Evolutionary conservation across 2,329 filamentous ascomycete species (phyloP), one percentile per base, ranked within the genome.

Genomic region (Periconia sp.): DNA sequence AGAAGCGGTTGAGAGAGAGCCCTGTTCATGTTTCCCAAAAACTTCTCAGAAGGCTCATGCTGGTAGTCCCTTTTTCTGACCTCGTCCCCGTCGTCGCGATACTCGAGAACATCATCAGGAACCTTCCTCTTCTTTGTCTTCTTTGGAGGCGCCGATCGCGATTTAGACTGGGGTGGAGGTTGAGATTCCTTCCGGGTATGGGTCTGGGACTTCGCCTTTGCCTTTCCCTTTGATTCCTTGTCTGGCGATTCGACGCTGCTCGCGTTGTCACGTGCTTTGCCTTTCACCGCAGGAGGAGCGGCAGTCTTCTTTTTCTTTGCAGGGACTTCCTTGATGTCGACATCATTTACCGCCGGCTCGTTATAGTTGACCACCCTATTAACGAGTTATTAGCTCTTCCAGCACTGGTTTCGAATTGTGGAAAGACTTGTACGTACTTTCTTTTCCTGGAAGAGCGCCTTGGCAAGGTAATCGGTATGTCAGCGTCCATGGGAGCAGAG

Each of bases 291-390:
- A 9, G n/a, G n/a, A n/a, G n/a, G n/a, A n/a, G n/a, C n/a, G n/a
- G 37, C 9, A n/a, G 19, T 43, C 37, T 41, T 49, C 10, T 10
- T 35, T 27, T 46, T 33, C 44, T 46, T 46, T 17, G 17, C 30
- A 33, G 46, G 46, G 17, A 18, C 33, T 10, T 27, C 33, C 2
- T 20, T 40, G 35, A 49, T 18, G 40, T 31, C 47, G 9, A 14
- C 13, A 31, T 49, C 47, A 6, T 31, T 18, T 18, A 43, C 37
- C 27, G 18, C 19, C 19, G 23, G 37, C 19, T 49, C 47, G 3
- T 18, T 35, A 20, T 49, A 49, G 47, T 35, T 49, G 37, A 49
- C 18, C 10, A n/a, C 35, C n/a, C 47, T 49, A 10, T 35, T 27
- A 7, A 10, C 7, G 13, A 6, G 19, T 41, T 11, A 41, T n/a